Base-by-base conservation (phyloP, 1,284 basidiomycete genomes). In the Apiotrichum montevideense region DNA sequence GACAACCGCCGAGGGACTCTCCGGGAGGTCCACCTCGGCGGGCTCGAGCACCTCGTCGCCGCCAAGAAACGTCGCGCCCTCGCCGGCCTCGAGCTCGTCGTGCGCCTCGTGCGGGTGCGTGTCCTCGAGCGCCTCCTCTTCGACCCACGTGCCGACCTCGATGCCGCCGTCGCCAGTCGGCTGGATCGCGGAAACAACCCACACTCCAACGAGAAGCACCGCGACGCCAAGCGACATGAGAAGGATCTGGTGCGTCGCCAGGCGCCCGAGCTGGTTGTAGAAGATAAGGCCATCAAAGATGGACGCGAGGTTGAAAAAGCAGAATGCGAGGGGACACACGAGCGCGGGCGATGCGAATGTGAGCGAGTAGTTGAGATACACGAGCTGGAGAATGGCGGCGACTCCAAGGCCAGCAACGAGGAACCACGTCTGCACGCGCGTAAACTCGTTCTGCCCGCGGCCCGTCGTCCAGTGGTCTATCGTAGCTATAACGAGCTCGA, bases 281-380 rank as follows among this genome's bases (percentile, higher is more conserved):
- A 95, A 98, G 50, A 96, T 84, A 41, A 96, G 82, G 2, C 88
- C 87, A 54, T 73, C 75, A 54, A 92, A 81, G 69, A 95, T 94
- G 11, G 89, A 92, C 5, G 90, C 90, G 7, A 94, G 77, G 69
- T 96, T 97, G 79, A 96, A 98, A 74, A 93, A 92, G 76, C 92
- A 96, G 75, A 97, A 98, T 2, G 93, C 92, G 65, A 93, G 83
- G 33, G 94, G 94, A 74, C 92, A 96, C 45, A 97, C 87, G 50
- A 96, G 78, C 0, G 90, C 93, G 0, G 94, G 94, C 65, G 88
- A 84, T 7, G 88, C 88, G 43, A 94, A 80, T 41, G 87, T 81
- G 52, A 98, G 79, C 9, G 86, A 86, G 72, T 92, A 92, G 77
- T 98, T 92, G 63, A 97, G 82, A 73, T 98, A 98, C 83, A 90